Evolutionary conservation across 441 rosid genomes (phyloP).

Genomic region (Croton laevigatus): DNA sequence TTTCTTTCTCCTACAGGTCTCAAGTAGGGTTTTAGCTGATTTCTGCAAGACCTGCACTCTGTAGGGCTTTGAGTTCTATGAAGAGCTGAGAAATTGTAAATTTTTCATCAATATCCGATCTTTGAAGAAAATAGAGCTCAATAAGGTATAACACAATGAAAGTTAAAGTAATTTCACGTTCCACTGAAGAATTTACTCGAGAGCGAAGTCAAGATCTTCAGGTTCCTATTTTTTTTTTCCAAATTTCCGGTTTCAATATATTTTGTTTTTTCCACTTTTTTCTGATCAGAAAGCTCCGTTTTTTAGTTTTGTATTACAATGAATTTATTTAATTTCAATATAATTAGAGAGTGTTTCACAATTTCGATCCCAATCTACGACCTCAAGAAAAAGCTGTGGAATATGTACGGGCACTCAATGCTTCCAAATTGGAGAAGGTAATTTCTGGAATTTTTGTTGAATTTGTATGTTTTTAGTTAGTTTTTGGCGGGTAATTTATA

Average conservation of each 20-base stretch:
- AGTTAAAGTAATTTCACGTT: slow-evolving; percentile 79
- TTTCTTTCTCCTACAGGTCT: not conserved
- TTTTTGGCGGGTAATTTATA: not conserved
- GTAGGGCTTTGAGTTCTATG: not conserved
- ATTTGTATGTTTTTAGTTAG: not conserved
- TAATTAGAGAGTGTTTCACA: slow-evolving; percentile 79
- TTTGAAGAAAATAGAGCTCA: not conserved
- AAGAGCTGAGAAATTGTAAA: not conserved
- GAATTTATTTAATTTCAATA: slow-evolving; percentile 1
- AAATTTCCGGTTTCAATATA: not conserved
- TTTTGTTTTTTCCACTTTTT: not conserved
- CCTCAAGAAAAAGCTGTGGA: slow-evolving; percentile 87
- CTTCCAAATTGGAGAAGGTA: slow-evolving; percentile 94
- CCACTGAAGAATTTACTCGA: slow-evolving; percentile 84
- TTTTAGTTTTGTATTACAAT: not conserved
- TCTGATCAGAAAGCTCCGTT: not conserved
- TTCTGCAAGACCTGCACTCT: not conserved
- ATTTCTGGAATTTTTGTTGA: not conserved
- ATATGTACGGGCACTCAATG: slow-evolving; percentile 82
- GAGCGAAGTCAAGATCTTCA: slow-evolving; percentile 95
- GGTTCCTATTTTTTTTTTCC: slow-evolving; percentile 28
- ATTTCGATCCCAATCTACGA: slow-evolving; percentile 79
- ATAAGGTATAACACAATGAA: slow-evolving; percentile 36
- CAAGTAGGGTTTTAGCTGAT: not conserved
- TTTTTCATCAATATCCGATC: not conserved